Base-by-base conservation (phyloP, 2,329 filamentous ascomycete species). In the Rosellinia necatrix region DNA sequence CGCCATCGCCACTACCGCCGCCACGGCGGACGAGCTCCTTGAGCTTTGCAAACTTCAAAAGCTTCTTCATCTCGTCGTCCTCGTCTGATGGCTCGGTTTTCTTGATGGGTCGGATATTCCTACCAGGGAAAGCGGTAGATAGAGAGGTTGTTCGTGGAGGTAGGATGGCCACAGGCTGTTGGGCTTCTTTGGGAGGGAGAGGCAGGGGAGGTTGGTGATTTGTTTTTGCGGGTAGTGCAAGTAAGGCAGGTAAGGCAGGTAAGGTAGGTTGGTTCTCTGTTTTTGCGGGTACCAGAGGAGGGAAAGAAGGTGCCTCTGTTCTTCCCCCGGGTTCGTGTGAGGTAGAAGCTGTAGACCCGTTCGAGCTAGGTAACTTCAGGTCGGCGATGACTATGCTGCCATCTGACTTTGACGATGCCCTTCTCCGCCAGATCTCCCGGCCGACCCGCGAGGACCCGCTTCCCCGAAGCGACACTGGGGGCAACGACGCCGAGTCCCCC, bases 361-460 rank as follows among this genome's bases (percentile, higher is more conserved):
- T 75, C 53, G 78, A 82, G 35, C 70, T 65, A 44, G 76, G 66
- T 50, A 84, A 71, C 56, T 78, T 79, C 47, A 84, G 75, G 53
- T 78, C 75, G 7, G 79, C 69, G 4, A 83, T 73, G 42, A 78
- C 75, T 29, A 79, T 66, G 58, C 70, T 75, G 49, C 74, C 73
- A 50, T 82, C 78, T 51, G 73, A 73, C 66, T 79, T 83, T 22
- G 76, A 70, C 12, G 80, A 81, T 46, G 68, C 68, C 41, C 81
- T 76, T 49, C 81, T 75, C 53, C 76, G 75, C 81, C 80, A 83
- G 27, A 78, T 71, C 58, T 76, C 71, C 6, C 64, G 63, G 41
- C 64, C 61, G 25, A 62, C 35, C 7, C 35, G 61, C 10, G 71
- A 62, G 24, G 68, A 70, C 37, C 61, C 66, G 58, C 53, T 41